Percentiles rank a stretch among this genome's conserved stretches.
Evolutionary conservation across 1,284 basidiomycete genomes (phyloP).

Genomic region (Inonotus hispidus): DNA sequence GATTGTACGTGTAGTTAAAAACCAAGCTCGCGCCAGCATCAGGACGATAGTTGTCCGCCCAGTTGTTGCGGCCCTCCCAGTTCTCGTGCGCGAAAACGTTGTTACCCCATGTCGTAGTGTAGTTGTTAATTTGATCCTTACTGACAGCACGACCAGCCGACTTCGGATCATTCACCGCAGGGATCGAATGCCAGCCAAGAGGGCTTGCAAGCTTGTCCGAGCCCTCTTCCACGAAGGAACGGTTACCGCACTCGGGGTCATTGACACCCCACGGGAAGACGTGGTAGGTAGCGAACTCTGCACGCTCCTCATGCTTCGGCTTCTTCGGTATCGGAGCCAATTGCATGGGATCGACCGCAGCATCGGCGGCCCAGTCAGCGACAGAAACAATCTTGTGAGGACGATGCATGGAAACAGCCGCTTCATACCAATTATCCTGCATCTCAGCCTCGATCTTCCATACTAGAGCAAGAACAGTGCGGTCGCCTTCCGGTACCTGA

Average conservation of each 20-base stretch:
- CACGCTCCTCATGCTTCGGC: constrained; percentile 33
- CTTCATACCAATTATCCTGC: constrained; percentile 83
- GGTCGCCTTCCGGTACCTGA: constrained; percentile 54
- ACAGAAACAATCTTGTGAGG: constrained; percentile 74
- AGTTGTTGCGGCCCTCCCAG: constrained; percentile 78
- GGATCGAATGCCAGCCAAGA: constrained; percentile 82
- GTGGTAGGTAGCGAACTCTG: constrained; percentile 49
- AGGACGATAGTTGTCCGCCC: constrained; percentile 78
- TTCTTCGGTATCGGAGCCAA: constrained; percentile 24
- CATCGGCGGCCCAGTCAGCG: constrained; percentile 78
- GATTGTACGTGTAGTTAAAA: constrained; percentile 70
- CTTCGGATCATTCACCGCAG: constrained; percentile 50
- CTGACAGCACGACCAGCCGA: constrained; percentile 25
- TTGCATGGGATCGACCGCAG: constrained; percentile 38
- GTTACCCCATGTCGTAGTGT: constrained; percentile 84
- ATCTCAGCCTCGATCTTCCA: constrained; percentile 86
- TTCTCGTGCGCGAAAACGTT: constrained; percentile 89
- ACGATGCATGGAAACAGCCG: constrained; percentile 54
- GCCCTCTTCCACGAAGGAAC: constrained; percentile 54
- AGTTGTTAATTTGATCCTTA: constrained; percentile 48
- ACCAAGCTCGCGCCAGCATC: constrained; percentile 46
- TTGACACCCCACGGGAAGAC: constrained; percentile 74
- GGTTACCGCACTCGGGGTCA: constrained; percentile 61
- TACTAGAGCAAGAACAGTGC: constrained; percentile 56
- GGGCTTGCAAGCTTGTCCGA: constrained; percentile 75